Conservation (phyloP, 2,329 filamentous ascomycete species). For the Drechslerella coelobrocha region DNA sequence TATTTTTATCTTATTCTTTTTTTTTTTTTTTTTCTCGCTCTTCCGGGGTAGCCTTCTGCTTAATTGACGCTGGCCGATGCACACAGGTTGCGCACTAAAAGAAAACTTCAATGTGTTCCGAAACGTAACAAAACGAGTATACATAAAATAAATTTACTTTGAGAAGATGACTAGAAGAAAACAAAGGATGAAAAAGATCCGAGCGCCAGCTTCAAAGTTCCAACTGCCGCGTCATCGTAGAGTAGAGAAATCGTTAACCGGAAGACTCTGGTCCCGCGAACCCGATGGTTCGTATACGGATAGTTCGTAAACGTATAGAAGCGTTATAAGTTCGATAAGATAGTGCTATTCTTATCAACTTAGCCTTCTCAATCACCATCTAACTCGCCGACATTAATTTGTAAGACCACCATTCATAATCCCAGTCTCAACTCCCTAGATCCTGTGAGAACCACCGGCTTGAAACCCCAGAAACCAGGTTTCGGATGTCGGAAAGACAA, state of each 20-base stretch:
- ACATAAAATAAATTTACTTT: too few relatives aligned
- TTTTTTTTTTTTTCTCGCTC: constrained; percentile 2
- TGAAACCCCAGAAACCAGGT: neutral
- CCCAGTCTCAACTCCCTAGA: neutral
- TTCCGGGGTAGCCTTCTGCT: neutral
- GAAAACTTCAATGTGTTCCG: neutral
- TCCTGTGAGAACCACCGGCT: neutral
- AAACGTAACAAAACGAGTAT: neutral
- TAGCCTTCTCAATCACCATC: neutral
- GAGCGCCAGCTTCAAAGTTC: too few relatives aligned
- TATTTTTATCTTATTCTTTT: too few relatives aligned
- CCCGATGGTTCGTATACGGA: too few relatives aligned
- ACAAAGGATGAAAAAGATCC: too few relatives aligned
- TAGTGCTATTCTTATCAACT: neutral
- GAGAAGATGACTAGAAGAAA: too few relatives aligned
- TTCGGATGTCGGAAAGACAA: neutral
- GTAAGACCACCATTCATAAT: neutral
- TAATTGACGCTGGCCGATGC: neutral
- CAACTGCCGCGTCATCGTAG: too few relatives aligned
- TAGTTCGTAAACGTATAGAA: too few relatives aligned
- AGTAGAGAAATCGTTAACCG: too few relatives aligned
- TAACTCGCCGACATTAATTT: neutral
- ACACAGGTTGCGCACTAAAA: neutral
- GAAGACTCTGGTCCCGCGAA: too few relatives aligned
- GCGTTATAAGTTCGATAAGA: too few relatives aligned